These are phyloP conservation scores for Capsicum chinense DNA, from an alignment of 257 asterid species.

Conservation along the genomic window DNA sequence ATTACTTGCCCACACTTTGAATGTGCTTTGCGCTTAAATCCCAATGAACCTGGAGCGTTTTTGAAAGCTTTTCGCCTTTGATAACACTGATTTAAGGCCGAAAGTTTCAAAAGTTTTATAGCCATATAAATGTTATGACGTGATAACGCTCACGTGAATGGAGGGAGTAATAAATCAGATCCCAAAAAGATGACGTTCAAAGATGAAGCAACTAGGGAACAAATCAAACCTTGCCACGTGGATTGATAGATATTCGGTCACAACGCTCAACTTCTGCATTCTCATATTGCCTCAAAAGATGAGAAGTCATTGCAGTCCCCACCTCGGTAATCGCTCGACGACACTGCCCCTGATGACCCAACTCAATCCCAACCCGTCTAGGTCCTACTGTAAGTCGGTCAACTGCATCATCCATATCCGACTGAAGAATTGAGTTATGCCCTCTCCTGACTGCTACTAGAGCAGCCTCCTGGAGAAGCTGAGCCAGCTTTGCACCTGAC, in stretches of 20 bases:
- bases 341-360: conserved; percentile 92
- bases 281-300: conserved; percentile 76
- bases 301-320: conserved; percentile 89
- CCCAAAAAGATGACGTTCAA: conserved; percentile 16
- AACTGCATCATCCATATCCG: conserved; percentile 96
- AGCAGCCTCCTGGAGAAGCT: conserved; percentile 98
- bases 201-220: conserved; percentile 16
- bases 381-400: conserved; percentile 98
- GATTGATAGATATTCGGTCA: conserved; percentile 88
- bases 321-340: conserved; percentile 89
- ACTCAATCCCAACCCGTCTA: conserved; percentile 70
- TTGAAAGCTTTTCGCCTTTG: neutral
- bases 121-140: neutral
- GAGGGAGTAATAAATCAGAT: neutral
- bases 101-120: neutral
- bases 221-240: conserved; percentile 86
- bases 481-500: conserved; percentile 98
- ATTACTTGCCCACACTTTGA: neutral
- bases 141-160: neutral
- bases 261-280: conserved; percentile 84
- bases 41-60: neutral
- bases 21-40: neutral
- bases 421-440: conserved; percentile 69
- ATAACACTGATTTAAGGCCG: neutral
- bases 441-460: conserved; percentile 95